These are phyloP conservation scores for Penicillium lividum DNA, from an alignment of 495 filamentous ascomycete genomes.

Conservation along the genomic window DNA sequence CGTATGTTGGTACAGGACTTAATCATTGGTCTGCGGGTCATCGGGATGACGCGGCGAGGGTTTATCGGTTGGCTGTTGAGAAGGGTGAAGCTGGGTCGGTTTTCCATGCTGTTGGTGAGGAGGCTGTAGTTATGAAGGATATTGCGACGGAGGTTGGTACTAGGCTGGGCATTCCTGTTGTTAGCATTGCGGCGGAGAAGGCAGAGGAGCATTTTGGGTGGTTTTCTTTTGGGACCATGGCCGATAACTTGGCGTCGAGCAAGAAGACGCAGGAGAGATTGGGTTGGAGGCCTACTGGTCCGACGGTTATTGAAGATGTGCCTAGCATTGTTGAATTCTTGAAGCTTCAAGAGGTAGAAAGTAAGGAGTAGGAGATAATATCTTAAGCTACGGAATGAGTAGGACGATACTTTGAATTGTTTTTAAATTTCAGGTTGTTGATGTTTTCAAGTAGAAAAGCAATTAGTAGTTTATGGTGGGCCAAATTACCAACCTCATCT, in stretches of 20 bases:
- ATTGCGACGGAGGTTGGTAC: background rate
- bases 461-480: no score
- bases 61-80: background rate
- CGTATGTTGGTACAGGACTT: background rate
- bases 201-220: background rate
- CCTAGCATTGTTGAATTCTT: no score
- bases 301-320: constrained; percentile 1
- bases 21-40: constrained; percentile 3
- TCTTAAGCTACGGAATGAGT: no score
- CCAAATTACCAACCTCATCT: no score
- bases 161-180: background rate
- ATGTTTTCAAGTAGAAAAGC: no score
- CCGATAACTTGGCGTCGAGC: background rate
- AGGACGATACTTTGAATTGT: no score
- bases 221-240: background rate
- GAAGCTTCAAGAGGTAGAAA: no score
- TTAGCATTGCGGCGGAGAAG: background rate
- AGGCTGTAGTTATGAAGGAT: background rate
- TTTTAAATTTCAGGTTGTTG: no score
- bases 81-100: background rate
- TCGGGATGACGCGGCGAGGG: background rate
- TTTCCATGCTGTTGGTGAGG: constrained; percentile 2
- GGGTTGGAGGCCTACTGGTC: background rate
- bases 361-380: no score
- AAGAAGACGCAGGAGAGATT: background rate